phyloP scores from a whole-genome alignment of 2,329 filamentous ascomycete species.

The Pestalotiopsis sp. region DNA sequence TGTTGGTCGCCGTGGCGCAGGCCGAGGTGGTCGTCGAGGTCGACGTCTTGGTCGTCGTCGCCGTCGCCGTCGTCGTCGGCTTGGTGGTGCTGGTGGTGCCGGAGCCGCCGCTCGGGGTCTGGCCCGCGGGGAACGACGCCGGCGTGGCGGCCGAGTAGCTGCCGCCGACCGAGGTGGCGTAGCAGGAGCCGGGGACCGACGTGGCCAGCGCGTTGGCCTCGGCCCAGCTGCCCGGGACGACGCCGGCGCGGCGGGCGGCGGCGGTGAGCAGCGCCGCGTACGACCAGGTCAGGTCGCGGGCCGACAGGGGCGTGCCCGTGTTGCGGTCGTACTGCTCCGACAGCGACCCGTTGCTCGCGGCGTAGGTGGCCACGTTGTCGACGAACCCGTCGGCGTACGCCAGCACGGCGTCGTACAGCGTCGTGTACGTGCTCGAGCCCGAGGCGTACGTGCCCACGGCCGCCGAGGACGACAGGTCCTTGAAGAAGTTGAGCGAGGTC shows the following conservation, averaged over 20 bases:
- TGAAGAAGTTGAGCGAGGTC: conserved; percentile 73
- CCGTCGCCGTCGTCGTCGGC: conserved; percentile 29
- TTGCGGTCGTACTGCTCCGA: conserved; percentile 68
- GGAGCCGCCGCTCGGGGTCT: conserved; percentile 43
- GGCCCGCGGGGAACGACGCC: conserved; percentile 51
- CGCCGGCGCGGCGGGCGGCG: conserved; percentile 56
- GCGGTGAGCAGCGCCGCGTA: conserved; percentile 61
- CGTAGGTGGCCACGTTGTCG: conserved; percentile 64
- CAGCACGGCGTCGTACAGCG: conserved; percentile 59
- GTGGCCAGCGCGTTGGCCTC: conserved; percentile 40
- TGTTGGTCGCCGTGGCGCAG: conserved; percentile 44
- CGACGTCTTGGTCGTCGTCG: conserved; percentile 29
- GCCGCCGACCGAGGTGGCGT: conserved; percentile 47
- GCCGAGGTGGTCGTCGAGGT: conserved; percentile 28
- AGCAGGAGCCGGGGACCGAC: conserved; percentile 53
- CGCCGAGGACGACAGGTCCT: conserved; percentile 61
- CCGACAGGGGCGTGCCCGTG: conserved; percentile 60
- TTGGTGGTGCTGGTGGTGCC: conserved; percentile 16
- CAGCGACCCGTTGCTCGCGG: conserved; percentile 63
- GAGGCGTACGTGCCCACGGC: conserved; percentile 64
- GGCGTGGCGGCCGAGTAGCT: conserved; percentile 54
- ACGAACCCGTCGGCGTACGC: conserved; percentile 66
- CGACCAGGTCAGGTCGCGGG: conserved; percentile 58
- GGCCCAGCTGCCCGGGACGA: conserved; percentile 62
- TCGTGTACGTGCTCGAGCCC: conserved; percentile 48